Base-by-base conservation (phyloP, 192 early-diverging fungal genomes). In the Coemansia sp. region DNA sequence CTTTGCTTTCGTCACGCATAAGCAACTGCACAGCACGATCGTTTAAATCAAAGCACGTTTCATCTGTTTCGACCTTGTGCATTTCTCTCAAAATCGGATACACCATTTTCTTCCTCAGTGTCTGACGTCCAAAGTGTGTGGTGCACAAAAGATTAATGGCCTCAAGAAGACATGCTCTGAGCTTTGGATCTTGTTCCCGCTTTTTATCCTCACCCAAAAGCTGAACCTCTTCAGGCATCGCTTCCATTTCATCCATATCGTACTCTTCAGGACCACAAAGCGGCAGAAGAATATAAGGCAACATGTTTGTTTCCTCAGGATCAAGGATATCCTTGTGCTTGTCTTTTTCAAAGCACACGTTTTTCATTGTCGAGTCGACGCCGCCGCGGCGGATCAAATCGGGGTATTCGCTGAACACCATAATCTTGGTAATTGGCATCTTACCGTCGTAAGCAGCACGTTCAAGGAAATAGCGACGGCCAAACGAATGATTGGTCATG, bases 151-250 rank as follows among this genome's bases (percentile, higher is more conserved):
- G 70, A 30, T 96, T 71, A 38, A 99, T 67, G 0, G 87, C 84
- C 80, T 99, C 96, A 16, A 94, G 77, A 12, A 99, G 80, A 12
- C 87, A 88, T 22, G 77, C 59, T 16, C 92, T 85, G 11, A 99
- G 76, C 20, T 86, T 79, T 20, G 89, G 69, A 65, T 96, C 94
- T 0, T 78, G 36, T 73, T 98, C 96, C 56, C 95, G 90, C 57
- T 77, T 89, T 84, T 98, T 98, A 29, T 89, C 88, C 5, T 85
- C 82, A 42, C 88, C 90, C 38, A 96, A 69, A 3, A 97, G 74
- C 71, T 96, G 94, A 33, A 96, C 88, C 69, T 97, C 96, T 59
- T 94, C 94, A 0, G 94, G 96, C 85, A 99, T 90, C 4, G 83
- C 84, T 32, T 96, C 95, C 88, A 94, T 93, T 40, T 97, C 94